These are phyloP conservation scores for Pleodorina starrii DNA, from an alignment of 139 green algal species.

Conservation along the genomic window DNA sequence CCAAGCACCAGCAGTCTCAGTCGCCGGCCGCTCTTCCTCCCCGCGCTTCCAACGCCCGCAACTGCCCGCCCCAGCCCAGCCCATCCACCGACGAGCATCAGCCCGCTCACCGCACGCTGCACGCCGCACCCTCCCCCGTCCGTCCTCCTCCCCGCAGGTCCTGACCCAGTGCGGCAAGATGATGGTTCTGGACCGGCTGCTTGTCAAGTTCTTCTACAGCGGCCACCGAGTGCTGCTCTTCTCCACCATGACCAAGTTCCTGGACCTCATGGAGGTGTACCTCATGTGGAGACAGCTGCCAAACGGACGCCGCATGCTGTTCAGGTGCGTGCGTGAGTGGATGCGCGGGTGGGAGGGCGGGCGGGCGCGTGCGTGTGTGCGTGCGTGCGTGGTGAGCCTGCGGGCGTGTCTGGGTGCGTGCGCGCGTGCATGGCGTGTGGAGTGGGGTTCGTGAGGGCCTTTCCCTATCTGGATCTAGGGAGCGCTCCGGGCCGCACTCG, in stretches of 20 bases:
- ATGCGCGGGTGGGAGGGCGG: background rate
- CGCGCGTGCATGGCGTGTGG: too few relatives aligned
- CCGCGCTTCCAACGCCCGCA: too few relatives aligned
- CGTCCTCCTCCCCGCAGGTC: background rate
- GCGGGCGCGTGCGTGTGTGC: background rate
- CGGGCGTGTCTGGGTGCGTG: too few relatives aligned
- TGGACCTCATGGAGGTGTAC: constrained; percentile 87
- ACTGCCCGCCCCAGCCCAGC: too few relatives aligned
- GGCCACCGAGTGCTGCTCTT: constrained; percentile 90
- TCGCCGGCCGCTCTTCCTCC: too few relatives aligned
- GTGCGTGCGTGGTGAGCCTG: too few relatives aligned
- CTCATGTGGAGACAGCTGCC: constrained; percentile 75
- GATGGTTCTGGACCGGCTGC: constrained; percentile 89
- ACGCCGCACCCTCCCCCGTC: background rate
- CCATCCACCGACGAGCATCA: too few relatives aligned
- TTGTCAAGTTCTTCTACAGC: constrained; percentile 86
- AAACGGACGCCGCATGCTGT: constrained; percentile 49
- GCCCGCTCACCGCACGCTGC: too few relatives aligned
- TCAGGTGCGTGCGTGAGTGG: constrained; percentile 11
- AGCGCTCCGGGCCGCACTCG: too few relatives aligned
- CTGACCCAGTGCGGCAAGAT: constrained; percentile 94
- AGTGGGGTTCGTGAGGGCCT: too few relatives aligned
- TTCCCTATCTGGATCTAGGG: too few relatives aligned
- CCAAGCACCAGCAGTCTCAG: too few relatives aligned
- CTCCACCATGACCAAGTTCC: constrained; percentile 84